Percentiles rank a stretch among this genome's conserved stretches.
Conservation (phyloP, 768 basidiomycete genomes). For the Agaricus blazei region DNA sequence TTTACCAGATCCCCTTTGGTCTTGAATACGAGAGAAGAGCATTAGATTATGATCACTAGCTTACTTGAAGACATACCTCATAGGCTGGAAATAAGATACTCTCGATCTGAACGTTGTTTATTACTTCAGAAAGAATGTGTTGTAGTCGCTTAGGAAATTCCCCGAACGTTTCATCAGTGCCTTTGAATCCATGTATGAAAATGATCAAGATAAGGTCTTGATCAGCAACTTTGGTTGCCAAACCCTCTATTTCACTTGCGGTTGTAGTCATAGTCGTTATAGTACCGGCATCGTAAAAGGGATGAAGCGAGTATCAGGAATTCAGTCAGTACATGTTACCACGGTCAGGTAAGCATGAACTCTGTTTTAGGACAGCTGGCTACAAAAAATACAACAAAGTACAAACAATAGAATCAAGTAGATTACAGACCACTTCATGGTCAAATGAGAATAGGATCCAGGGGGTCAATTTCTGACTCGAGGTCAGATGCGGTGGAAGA, state of each 20-base stretch:
- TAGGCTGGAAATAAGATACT: slow-evolving; percentile 86
- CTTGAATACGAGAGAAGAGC: slow-evolving; percentile 27
- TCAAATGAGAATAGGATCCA: neutral
- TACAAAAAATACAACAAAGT: no score
- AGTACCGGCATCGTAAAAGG: neutral
- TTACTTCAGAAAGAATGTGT: slow-evolving; percentile 67
- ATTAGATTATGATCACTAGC: slow-evolving; percentile 2
- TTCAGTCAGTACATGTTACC: neutral
- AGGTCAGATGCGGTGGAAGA: neutral
- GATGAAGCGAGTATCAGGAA: neutral
- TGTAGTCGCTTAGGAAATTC: slow-evolving; percentile 76
- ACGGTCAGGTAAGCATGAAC: no score
- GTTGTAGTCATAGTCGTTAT: neutral
- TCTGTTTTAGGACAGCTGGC: no score
- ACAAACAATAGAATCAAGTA: no score
- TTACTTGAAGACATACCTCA: slow-evolving; percentile 48
- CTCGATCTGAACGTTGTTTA: slow-evolving; percentile 55
- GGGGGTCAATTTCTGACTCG: neutral
- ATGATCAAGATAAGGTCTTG: slow-evolving; percentile 58
- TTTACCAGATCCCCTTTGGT: slow-evolving; percentile 88
- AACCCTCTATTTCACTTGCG: neutral
- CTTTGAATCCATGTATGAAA: slow-evolving; percentile 77
- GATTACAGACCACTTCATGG: neutral
- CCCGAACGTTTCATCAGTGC: slow-evolving; percentile 63
- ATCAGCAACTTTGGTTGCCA: slow-evolving; percentile 17